These are phyloP conservation scores for Speleostelium caveatum DNA, from an alignment of 78 protist genomes.

Conservation along the genomic window DNA sequence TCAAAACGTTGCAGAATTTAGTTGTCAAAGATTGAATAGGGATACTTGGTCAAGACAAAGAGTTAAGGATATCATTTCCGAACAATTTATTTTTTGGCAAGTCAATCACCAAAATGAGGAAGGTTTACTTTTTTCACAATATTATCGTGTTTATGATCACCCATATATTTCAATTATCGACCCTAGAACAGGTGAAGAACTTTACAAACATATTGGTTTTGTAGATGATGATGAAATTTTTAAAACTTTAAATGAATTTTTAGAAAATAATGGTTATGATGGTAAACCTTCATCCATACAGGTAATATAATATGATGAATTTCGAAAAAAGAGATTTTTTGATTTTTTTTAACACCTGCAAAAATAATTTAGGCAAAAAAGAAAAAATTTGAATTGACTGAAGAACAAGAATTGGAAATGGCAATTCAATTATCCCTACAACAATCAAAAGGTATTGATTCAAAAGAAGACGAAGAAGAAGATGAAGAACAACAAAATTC, in stretches of 20 bases:
- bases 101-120: slow-evolving; percentile 10
- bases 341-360: neutral
- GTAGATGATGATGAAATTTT: slow-evolving; percentile 36
- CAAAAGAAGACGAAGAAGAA: slow-evolving; percentile 41
- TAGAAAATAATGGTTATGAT: neutral
- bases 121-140: slow-evolving; percentile 16
- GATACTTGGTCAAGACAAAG: slow-evolving; percentile 71
- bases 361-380: slow-evolving; percentile 8
- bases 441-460: neutral
- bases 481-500: slow-evolving; percentile 20
- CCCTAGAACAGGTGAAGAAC: slow-evolving; percentile 58
- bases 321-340: neutral
- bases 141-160: slow-evolving; percentile 28
- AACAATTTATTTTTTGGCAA: slow-evolving; percentile 75
- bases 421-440: slow-evolving; percentile 63
- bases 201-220: neutral
- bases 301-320: neutral
- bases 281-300: neutral
- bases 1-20: slow-evolving; percentile 63
- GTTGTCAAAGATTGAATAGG: slow-evolving; percentile 60
- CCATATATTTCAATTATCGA: slow-evolving; percentile 68
- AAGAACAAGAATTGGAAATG: slow-evolving; percentile 66
- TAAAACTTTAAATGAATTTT: slow-evolving; percentile 1
- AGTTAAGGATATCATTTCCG: slow-evolving; percentile 15
- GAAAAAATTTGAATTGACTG: slow-evolving; percentile 46